Percentiles rank a stretch among this genome's conserved stretches.
These are phyloP conservation scores for Coemansia pectinata DNA, from an alignment of 192 early-diverging fungal species.

Conservation along the genomic window DNA sequence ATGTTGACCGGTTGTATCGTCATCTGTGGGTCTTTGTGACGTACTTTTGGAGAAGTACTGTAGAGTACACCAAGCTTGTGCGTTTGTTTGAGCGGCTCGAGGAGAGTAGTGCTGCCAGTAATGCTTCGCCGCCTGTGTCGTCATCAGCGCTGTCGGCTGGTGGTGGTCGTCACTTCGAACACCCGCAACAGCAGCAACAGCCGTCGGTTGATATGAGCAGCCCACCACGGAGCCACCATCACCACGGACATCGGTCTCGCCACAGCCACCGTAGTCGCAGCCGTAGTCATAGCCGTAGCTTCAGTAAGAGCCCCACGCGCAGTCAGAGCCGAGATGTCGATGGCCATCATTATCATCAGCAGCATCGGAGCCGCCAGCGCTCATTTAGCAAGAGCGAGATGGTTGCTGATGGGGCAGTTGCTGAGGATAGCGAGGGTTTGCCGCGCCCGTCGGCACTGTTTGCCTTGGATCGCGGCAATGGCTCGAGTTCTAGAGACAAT, in stretches of 20 bases:
- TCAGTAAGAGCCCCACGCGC: constrained; percentile 14
- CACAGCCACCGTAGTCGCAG: constrained; percentile 16
- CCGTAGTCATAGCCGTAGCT: constrained; percentile 18
- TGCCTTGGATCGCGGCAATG: constrained; percentile 6
- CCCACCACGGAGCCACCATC: background rate
- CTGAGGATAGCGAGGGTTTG: background rate
- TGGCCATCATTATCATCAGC: background rate
- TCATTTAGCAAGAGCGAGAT: constrained; percentile 29
- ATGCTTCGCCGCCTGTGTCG: constrained; percentile 1
- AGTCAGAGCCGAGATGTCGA: constrained; percentile 21
- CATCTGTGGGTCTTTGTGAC: constrained; percentile 73
- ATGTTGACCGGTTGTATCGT: constrained; percentile 46
- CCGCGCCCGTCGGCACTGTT: background rate
- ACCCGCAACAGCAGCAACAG: background rate
- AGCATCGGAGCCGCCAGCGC: constrained; percentile 14
- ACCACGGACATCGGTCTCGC: background rate
- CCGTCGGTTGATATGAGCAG: background rate
- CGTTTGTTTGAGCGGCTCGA: constrained; percentile 60
- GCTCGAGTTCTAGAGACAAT: background rate
- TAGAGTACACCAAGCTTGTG: constrained; percentile 58
- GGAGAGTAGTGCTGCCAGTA: constrained; percentile 27
- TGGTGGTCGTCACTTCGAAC: constrained; percentile 13
- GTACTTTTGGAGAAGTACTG: constrained; percentile 64
- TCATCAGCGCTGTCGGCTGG: constrained; percentile 6
- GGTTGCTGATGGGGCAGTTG: constrained; percentile 4